phyloP scores from a whole-genome alignment of 495 filamentous ascomycete genomes.

The Hamigera avellanea region DNA sequence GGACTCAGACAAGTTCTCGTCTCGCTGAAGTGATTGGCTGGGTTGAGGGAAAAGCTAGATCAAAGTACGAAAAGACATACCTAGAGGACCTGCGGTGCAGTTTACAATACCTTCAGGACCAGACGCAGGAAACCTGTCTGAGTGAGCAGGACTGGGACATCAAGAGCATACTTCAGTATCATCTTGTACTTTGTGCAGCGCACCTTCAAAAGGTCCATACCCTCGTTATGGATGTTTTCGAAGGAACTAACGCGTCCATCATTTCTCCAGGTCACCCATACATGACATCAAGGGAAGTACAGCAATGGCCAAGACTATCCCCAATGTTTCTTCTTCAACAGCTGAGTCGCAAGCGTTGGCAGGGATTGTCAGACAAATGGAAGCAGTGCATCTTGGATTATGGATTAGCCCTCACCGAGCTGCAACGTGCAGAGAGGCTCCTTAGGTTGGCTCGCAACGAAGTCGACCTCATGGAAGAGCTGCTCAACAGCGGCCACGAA shows the following conservation, averaged over 20 bases:
- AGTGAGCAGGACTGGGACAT: too few species aligned
- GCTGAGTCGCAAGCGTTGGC: conserved; percentile 8
- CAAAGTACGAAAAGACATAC: conserved; percentile 13
- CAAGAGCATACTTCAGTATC: too few species aligned
- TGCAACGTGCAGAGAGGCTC: conserved; percentile 31
- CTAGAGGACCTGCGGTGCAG: conserved; percentile 11
- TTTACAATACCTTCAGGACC: too few species aligned
- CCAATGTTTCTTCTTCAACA: conserved; percentile 11
- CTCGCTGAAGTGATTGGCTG: neutral
- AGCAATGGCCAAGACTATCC: conserved; percentile 13
- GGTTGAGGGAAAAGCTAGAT: conserved; percentile 1
- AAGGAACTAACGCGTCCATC: too few species aligned
- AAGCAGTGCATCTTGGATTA: conserved; percentile 17
- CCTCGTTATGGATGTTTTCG: too few species aligned
- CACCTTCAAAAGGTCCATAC: too few species aligned
- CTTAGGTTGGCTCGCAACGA: neutral
- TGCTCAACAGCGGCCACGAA: conserved; percentile 40
- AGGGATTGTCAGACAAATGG: conserved; percentile 6
- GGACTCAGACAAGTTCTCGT: neutral
- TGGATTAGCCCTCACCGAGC: conserved; percentile 22
- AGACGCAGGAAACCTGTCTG: too few species aligned
- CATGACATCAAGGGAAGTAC: too few species aligned
- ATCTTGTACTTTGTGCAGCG: too few species aligned
- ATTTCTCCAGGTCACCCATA: too few species aligned
- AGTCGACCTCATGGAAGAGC: conserved; percentile 38